Percentiles rank a stretch among this genome's conserved stretches.
phyloP scores from a whole-genome alignment of 345 rosid species.

The Erodium maritimum region DNA sequence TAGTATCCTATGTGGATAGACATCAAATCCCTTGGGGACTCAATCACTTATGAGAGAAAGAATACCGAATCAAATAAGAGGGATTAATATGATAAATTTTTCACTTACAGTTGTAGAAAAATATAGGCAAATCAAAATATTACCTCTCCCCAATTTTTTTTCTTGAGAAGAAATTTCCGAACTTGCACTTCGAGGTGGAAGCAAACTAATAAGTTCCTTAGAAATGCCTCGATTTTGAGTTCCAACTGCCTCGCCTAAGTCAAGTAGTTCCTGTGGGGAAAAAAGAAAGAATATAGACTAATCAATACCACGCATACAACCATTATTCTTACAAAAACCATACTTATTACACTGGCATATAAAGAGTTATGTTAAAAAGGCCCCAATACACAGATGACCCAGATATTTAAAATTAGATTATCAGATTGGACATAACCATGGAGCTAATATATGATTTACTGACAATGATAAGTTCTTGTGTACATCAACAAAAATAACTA shows the following conservation, averaged over 20 bases:
- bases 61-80: background rate
- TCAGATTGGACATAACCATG: background rate
- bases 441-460: background rate
- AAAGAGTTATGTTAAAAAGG: no score
- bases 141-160: conserved; percentile 52
- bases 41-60: background rate
- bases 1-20: background rate
- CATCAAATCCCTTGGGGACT: background rate
- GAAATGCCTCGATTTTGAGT: conserved; percentile 53
- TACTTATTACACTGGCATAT: background rate
- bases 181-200: conserved; percentile 60
- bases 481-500: background rate
- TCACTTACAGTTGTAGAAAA: background rate
- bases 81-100: background rate
- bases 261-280: conserved; percentile 44
- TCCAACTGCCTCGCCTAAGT: conserved; percentile 63
- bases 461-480: background rate
- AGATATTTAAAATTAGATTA: no score
- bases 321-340: background rate
- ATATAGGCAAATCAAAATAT: conserved; percentile 5
- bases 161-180: conserved; percentile 37
- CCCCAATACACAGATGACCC: background rate
- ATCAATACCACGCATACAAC: background rate
- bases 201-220: conserved; percentile 39
- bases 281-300: background rate